These are phyloP conservation scores for Fusarium beomiforme DNA, from an alignment of 2,329 filamentous ascomycete genomes.

Conservation along the genomic window DNA sequence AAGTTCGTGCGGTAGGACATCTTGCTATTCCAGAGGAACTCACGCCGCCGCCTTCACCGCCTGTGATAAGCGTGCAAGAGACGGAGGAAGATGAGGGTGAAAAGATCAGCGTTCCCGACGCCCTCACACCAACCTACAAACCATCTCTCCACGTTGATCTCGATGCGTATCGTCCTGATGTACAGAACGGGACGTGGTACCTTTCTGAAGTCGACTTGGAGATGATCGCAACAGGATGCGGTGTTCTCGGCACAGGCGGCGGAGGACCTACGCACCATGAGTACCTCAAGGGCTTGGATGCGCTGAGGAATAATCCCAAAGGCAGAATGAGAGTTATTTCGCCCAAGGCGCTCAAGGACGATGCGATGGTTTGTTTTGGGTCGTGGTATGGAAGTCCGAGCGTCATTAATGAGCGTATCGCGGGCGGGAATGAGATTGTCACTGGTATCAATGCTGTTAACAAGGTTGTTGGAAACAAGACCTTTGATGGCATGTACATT, in stretches of 20 bases:
- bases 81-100: constrained; percentile 36
- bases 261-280: constrained; percentile 53
- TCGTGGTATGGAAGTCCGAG: constrained; percentile 58
- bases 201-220: constrained; percentile 51
- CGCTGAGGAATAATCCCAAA: constrained; percentile 46
- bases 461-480: constrained; percentile 46
- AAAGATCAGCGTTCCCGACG: constrained; percentile 45
- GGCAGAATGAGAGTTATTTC: constrained; percentile 54
- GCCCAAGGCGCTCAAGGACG: constrained; percentile 49
- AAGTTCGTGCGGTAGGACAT: constrained; percentile 48
- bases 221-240: constrained; percentile 49
- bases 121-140: constrained; percentile 44
- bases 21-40: constrained; percentile 45
- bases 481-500: constrained; percentile 48
- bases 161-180: constrained; percentile 45
- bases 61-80: not conserved
- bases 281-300: constrained; percentile 55
- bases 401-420: constrained; percentile 52
- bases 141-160: constrained; percentile 47
- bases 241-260: constrained; percentile 51
- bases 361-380: constrained; percentile 53
- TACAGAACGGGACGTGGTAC: constrained; percentile 48
- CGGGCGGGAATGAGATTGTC: constrained; percentile 50
- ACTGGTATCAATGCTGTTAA: constrained; percentile 50
- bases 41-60: constrained; percentile 37